A percentile compares a stretch with the other conserved stretches of the same genome.
Conservation (phyloP, 768 basidiomycete species). For the Tricholoma terreum region DNA sequence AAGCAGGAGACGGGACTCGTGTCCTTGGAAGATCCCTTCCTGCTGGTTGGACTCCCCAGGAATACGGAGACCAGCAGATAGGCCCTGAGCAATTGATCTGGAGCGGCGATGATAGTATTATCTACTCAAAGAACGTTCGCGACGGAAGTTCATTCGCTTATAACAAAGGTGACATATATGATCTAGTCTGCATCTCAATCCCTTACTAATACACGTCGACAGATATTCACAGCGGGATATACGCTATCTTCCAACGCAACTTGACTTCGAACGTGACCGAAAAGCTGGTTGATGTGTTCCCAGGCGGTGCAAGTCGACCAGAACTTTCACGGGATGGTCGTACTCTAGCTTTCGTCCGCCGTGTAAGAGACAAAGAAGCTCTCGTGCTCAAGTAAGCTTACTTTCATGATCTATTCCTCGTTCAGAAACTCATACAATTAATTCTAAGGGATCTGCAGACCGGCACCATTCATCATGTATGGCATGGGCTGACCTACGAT, state of each 20-base stretch:
- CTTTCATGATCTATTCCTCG: neutral
- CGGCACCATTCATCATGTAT: conserved; percentile 61
- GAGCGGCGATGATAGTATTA: conserved; percentile 52
- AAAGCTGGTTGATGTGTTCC: conserved; percentile 50
- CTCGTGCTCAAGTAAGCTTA: conserved; percentile 62
- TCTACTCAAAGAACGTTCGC: conserved; percentile 63
- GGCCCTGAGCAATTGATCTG: conserved; percentile 72
- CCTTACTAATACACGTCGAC: neutral
- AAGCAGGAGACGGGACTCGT: conserved; percentile 47
- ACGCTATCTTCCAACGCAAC: conserved; percentile 67
- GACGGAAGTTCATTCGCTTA: conserved; percentile 53
- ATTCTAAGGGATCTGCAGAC: conserved; percentile 56
- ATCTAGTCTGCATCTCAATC: neutral
- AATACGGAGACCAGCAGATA: conserved; percentile 69
- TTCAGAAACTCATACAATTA: neutral
- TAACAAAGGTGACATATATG: conserved; percentile 52
- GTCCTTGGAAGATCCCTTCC: conserved; percentile 58
- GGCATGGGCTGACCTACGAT: conserved; percentile 71
- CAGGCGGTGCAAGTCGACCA: conserved; percentile 73
- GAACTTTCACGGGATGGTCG: conserved; percentile 65
- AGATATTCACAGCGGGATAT: conserved; percentile 72
- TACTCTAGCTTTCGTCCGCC: conserved; percentile 72
- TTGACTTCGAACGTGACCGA: conserved; percentile 52
- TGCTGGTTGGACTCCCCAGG: conserved; percentile 53
- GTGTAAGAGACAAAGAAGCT: conserved; percentile 69